These are phyloP conservation scores for Filobasidium wieringae DNA, from an alignment of 768 basidiomycete genomes.

Conservation along the genomic window DNA sequence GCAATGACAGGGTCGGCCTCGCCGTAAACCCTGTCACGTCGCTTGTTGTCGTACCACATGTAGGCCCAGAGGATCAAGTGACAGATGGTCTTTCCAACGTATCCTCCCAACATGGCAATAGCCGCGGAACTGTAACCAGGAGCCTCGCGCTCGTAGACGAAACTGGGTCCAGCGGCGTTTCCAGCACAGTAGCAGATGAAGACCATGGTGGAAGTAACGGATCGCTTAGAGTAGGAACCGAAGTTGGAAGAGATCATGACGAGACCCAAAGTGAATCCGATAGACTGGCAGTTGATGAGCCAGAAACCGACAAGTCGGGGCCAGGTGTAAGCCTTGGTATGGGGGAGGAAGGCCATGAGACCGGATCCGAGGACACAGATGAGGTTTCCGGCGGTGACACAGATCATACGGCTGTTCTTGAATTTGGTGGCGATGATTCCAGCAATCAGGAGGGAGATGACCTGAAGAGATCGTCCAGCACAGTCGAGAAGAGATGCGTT, in stretches of 20 bases:
- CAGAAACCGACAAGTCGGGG: constrained; percentile 35
- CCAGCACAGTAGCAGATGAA: constrained; percentile 36
- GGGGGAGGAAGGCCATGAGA: constrained; percentile 37
- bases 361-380: constrained; percentile 32
- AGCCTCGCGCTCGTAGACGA: constrained; percentile 22
- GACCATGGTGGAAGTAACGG: constrained; percentile 12
- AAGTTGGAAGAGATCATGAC: constrained; percentile 39
- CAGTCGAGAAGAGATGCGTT: constrained; percentile 38
- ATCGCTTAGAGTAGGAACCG: constrained; percentile 31
- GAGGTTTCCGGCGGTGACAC: constrained; percentile 35
- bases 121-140: constrained; percentile 34
- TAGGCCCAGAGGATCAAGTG: constrained; percentile 24
- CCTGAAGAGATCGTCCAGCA: constrained; percentile 36
- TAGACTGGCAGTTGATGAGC: constrained; percentile 28
- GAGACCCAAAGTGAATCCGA: constrained; percentile 39
- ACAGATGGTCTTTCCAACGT: constrained; percentile 28
- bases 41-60: constrained; percentile 35
- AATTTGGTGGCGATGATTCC: constrained; percentile 34
- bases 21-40: constrained; percentile 27
- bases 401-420: constrained; percentile 31
- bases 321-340: constrained; percentile 26
- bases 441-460: constrained; percentile 38
- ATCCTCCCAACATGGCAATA: constrained; percentile 31
- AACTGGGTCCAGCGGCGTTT: constrained; percentile 17
- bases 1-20: constrained; percentile 28